Evolutionary conservation across 345 rosid genomes (phyloP).

Genomic region (Sonneratia caseolaris): DNA sequence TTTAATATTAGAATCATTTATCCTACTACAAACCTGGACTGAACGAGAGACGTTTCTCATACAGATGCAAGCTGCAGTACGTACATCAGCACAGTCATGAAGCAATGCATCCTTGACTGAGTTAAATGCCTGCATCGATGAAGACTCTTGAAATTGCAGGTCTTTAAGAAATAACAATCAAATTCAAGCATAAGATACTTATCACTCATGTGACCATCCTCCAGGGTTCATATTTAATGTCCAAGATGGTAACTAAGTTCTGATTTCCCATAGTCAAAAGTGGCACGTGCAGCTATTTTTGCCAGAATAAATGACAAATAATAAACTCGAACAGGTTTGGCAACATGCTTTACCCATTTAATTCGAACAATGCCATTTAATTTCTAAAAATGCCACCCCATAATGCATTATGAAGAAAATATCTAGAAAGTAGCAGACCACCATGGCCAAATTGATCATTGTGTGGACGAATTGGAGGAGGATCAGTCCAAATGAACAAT

Average conservation of each 20-base stretch:
- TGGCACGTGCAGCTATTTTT: no score
- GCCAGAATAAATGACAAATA: not conserved
- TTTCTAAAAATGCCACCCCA: not conserved
- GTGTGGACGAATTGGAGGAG: no score
- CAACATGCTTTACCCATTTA: not conserved
- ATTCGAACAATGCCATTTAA: not conserved
- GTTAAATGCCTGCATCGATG: constrained; percentile 38
- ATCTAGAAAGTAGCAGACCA: not conserved
- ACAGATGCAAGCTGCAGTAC: constrained; percentile 71
- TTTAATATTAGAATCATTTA: not conserved
- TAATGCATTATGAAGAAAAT: not conserved
- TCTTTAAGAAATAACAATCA: not conserved
- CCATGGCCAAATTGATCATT: no score
- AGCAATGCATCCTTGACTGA: constrained; percentile 39
- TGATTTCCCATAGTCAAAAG: no score
- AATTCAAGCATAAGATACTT: not conserved
- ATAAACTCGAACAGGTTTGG: not conserved
- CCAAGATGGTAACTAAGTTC: not conserved
- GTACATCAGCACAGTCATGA: constrained; percentile 53
- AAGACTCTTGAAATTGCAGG: not conserved
- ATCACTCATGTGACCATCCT: not conserved
- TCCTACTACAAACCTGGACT: constrained; percentile 54
- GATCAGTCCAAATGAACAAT: not conserved
- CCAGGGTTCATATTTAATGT: no score
- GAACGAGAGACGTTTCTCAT: constrained; percentile 68